Base-by-base conservation (phyloP, 116 monocot genomes). In the Zostera marina region DNA sequence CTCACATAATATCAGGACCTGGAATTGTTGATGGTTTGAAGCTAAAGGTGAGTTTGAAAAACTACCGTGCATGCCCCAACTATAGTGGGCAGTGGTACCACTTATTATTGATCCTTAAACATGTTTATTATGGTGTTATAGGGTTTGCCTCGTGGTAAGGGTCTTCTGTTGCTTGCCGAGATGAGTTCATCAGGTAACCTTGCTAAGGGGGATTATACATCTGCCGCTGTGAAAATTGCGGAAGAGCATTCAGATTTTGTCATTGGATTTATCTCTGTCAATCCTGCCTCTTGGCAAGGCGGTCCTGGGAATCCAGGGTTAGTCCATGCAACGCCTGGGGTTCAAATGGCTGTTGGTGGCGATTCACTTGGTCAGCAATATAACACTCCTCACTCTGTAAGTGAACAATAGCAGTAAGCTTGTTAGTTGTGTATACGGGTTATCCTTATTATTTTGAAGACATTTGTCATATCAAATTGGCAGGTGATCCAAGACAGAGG, bases 181-280 rank as follows among this genome's bases (percentile, higher is more conserved):
- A 96, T 96, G 96, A 96, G 96, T 49, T 89, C 96, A n/a, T 63
- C 80, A 38, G 96, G 90, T 51, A 96, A 85, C 60, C 89, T 89
- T 44, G 96, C 96, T 2, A 85, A 66, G 5, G 96, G 82, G 23
- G 89, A 85, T 52, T 96, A 96, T 74, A 96, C 96, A 57, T 73
- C 82, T 19, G 70, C 85, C 15, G 89, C 96, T 23, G 74, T 85
- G 20, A 89, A 83, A 76, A 89, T 96, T 61, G 96, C 96, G 11
- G 81, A 96, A 47, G 80, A 85, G 59, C 85, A 96, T 68, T 80
- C 82, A 48, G 96, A 96, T 73, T 89, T 96, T 78, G 96, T 96
- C 32, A 89, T 89, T 47, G 96, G 90, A 44, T 89, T 89, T 54
- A 89, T 96, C 65, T 96, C 96, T 16, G 96, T 89, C 42, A 89